Conservation (phyloP, 1,284 basidiomycete species). For the Apiotrichum akiyoshidainum region DNA sequence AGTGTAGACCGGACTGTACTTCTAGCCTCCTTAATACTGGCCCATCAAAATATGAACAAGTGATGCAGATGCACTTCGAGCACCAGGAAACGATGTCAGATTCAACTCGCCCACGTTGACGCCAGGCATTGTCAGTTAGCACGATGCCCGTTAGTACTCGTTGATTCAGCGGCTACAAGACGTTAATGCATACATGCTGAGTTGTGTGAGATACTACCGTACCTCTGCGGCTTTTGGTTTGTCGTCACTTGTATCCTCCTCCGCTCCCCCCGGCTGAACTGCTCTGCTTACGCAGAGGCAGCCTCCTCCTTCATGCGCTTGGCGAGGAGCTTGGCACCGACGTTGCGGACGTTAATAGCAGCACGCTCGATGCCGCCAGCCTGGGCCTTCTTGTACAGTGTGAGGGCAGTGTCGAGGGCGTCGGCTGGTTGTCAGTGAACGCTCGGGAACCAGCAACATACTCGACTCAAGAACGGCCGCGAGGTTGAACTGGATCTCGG, state of each 20-base stretch:
- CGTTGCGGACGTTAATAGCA: constrained; percentile 46
- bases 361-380: constrained; percentile 48
- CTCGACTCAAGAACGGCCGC: constrained; percentile 56
- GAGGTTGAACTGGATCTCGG: constrained; percentile 91
- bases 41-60: too few species aligned
- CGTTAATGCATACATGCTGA: not conserved
- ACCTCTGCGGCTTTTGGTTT: too few species aligned
- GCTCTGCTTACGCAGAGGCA: not conserved
- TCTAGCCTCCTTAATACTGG: too few species aligned
- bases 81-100: too few species aligned
- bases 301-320: constrained; percentile 21
- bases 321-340: constrained; percentile 45
- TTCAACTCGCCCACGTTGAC: too few species aligned
- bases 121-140: too few species aligned
- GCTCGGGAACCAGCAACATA: constrained; percentile 22
- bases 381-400: constrained; percentile 46
- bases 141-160: not conserved
- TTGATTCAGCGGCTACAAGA: not conserved
- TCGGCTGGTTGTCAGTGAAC: constrained; percentile 33
- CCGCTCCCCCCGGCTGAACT: not conserved
- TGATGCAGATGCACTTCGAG: too few species aligned
- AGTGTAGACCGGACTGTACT: not conserved
- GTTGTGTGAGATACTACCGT: not conserved
- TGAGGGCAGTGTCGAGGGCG: constrained; percentile 45
- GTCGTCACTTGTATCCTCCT: not conserved